Base-by-base conservation (phyloP, 75 land plant genomes). In the Cunninghamia lanceolata region DNA sequence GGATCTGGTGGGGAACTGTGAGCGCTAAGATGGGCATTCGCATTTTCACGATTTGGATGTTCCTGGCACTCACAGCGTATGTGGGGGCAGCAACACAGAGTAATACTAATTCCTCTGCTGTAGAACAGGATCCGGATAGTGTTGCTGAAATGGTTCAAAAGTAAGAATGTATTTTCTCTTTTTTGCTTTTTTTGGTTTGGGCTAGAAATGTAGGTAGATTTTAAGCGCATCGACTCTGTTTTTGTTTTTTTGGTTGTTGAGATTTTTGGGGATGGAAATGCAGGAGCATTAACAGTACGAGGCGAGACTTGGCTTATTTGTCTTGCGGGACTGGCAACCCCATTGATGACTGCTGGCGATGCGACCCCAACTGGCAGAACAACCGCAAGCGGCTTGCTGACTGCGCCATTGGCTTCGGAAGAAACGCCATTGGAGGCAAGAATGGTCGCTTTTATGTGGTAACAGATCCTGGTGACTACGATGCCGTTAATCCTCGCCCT, bases 351-450 rank as follows among this genome's bases (percentile, higher is more conserved):
- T 89, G 90, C 68, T 88, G 90, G 89, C 66, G 89, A 34, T 66
- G 90, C 43, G 90, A 88, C 63, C 74, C 89, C 46, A 35, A 88
- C 86, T 89, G 90, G 90, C 53, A 84, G 42, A 38, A 17, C 53
- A 77, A 88, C 78, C 82, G 90, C 21, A 89, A 83, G 85, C 16
- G 76, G 82, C 85, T 89, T 3, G 90, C 90, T 21, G 90, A 88
- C 35, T 89, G 90, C 86, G 90, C 89, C 85, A 89, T 89, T 42
- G 90, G 90, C 16, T 89, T 89, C 38, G 89, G 89, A 50, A 59
- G 81, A 4, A 82, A 84, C 15, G 90, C 90, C 30, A 38, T 66
- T 21, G 89, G 90, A 32, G 90, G 90, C 25, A 80, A 83, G 53
- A 59, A 84, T 4, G 90, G 90, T 1, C 38, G 40, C 9, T 63